phyloP scores from a whole-genome alignment of 2,329 filamentous ascomycete species.

The Aspergillus fijiensis region DNA sequence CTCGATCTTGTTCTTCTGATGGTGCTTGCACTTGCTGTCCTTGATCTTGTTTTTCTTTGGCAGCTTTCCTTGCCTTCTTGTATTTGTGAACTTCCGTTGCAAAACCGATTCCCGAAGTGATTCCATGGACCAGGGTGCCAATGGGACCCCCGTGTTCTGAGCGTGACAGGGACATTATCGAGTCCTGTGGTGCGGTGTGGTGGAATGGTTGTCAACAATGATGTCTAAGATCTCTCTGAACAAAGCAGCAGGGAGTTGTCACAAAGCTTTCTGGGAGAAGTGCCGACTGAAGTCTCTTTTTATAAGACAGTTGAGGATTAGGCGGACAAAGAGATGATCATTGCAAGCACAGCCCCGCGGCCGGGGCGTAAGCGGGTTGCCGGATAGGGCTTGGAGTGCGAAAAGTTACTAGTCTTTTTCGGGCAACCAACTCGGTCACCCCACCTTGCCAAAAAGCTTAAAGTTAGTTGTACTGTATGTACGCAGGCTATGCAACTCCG shows the following conservation, averaged over 20 bases:
- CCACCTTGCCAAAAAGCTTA: background rate
- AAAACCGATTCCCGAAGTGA: constrained; percentile 4
- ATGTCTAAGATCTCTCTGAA: no score
- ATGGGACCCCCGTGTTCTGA: background rate
- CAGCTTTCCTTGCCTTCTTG: constrained; percentile 1
- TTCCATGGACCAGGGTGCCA: background rate
- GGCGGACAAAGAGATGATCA: background rate
- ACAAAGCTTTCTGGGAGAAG: background rate
- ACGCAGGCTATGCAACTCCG: no score
- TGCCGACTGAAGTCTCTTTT: background rate
- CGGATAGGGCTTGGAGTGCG: background rate
- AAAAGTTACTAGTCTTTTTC: background rate
- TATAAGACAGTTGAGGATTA: background rate
- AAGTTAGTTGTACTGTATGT: no score
- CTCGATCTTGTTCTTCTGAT: background rate
- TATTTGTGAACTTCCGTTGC: constrained; percentile 3
- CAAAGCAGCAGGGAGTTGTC: background rate
- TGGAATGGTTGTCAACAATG: no score
- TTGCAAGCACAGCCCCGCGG: background rate
- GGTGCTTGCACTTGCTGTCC: background rate
- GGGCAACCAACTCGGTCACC: background rate
- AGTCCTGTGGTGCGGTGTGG: background rate
- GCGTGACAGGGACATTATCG: background rate
- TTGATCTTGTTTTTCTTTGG: background rate
- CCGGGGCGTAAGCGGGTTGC: background rate